Percentiles rank a stretch among this genome's conserved stretches.
Conservation (phyloP, 2,329 filamentous ascomycete species). For the Stagonosporopsis vannaccii region DNA sequence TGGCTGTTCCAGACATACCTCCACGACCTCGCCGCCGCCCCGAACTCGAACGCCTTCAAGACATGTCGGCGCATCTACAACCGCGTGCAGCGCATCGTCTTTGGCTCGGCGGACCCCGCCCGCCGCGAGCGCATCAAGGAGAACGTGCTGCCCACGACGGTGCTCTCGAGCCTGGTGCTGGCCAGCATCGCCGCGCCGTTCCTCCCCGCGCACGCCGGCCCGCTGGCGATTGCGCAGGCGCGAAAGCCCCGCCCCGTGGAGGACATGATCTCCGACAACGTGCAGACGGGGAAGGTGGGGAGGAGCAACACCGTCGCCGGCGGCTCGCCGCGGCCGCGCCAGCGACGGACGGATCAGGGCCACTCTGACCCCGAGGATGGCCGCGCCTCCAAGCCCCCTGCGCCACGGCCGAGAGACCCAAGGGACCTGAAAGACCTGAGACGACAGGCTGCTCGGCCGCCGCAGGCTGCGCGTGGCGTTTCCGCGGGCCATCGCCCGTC, state of each 20-base stretch:
- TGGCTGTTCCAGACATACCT: slow-evolving; percentile 91
- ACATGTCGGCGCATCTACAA: slow-evolving; percentile 86
- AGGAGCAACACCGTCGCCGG: slow-evolving; percentile 74
- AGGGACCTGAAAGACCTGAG: slow-evolving; percentile 40
- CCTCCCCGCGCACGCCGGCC: slow-evolving; percentile 79
- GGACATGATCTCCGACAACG: slow-evolving; percentile 67
- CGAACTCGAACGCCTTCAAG: slow-evolving; percentile 78
- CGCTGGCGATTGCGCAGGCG: slow-evolving; percentile 81
- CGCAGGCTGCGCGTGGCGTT: slow-evolving; percentile 26
- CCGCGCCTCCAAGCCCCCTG: slow-evolving; percentile 50
- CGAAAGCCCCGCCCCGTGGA: slow-evolving; percentile 73
- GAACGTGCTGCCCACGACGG: slow-evolving; percentile 80
- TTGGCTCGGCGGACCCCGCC: slow-evolving; percentile 74
- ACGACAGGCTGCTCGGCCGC: slow-evolving; percentile 37
- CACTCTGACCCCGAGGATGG: slow-evolving; percentile 48
- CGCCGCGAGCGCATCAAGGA: slow-evolving; percentile 80
- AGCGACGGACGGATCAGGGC: slow-evolving; percentile 49
- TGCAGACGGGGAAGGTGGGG: slow-evolving; percentile 63
- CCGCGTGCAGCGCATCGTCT: slow-evolving; percentile 87
- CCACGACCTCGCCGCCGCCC: slow-evolving; percentile 78
- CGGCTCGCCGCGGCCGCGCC: slow-evolving; percentile 52
- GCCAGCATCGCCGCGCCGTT: slow-evolving; percentile 78
- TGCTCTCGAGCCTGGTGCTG: slow-evolving; percentile 80
- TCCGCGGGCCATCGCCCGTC: slow-evolving; percentile 53
- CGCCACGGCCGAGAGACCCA: slow-evolving; percentile 33